A percentile compares a stretch with the other conserved stretches of the same genome.
These are phyloP conservation scores for Candida oleophila DNA, from an alignment of 805 yeast species.

Conservation along the genomic window DNA sequence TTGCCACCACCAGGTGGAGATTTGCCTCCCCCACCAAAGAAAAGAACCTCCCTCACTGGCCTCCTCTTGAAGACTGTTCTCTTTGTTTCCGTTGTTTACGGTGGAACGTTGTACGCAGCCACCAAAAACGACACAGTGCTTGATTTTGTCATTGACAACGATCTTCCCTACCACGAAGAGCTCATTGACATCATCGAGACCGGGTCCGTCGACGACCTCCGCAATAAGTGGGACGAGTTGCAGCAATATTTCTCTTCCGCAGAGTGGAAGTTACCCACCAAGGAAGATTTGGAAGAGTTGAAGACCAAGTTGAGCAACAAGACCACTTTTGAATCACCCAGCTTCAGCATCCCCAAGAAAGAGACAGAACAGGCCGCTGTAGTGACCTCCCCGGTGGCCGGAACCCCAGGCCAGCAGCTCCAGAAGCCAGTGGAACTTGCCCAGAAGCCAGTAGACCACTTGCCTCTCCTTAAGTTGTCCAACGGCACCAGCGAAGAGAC, in stretches of 20 bases:
- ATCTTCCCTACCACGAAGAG: conserved; percentile 43
- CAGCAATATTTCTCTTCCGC: conserved; percentile 15
- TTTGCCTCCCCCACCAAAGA: conserved; percentile 16
- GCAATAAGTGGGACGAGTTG: conserved; percentile 17
- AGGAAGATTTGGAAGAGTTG: conserved; percentile 29
- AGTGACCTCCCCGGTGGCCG: background rate
- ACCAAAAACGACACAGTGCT: conserved; percentile 43
- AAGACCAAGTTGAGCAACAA: conserved; percentile 31
- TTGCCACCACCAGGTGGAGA: conserved; percentile 5
- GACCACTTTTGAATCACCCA: conserved; percentile 23
- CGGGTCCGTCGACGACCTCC: conserved; percentile 33
- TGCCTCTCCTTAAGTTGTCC: conserved; percentile 34
- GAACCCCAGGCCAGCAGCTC: conserved; percentile 41
- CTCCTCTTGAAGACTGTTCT: conserved; percentile 30
- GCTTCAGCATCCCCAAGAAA: background rate
- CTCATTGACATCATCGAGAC: conserved; percentile 35
- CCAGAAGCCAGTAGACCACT: conserved; percentile 25
- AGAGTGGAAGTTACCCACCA: conserved; percentile 27
- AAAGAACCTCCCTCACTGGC: conserved; percentile 29
- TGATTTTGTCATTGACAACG: conserved; percentile 44
- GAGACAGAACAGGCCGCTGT: background rate
- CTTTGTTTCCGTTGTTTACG: conserved; percentile 30
- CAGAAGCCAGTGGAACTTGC: conserved; percentile 40
- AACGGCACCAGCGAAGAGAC: conserved; percentile 28
- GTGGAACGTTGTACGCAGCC: conserved; percentile 39